phyloP scores from a whole-genome alignment of 495 filamentous ascomycete genomes.

The Talaromyces trachyspermus region DNA sequence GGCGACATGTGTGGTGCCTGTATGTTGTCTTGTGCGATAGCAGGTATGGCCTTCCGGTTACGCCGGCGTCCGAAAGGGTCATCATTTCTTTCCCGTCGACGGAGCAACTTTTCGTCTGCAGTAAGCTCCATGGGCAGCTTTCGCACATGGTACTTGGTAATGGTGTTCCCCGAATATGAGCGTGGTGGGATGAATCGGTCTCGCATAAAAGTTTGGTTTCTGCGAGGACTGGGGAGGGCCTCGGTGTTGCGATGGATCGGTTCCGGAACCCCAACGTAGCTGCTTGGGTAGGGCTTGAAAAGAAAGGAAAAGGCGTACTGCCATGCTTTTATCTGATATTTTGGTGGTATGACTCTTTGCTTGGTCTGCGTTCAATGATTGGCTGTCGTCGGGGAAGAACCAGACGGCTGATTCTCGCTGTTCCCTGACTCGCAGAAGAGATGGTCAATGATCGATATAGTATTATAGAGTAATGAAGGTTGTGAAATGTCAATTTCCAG shows the following conservation, averaged over 20 bases:
- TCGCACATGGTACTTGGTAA: slow-evolving; percentile 55
- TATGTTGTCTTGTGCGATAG: slow-evolving; percentile 15
- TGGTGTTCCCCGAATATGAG: slow-evolving; percentile 29
- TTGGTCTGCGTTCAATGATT: too few relatives aligned
- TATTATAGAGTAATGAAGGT: not conserved
- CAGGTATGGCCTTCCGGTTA: slow-evolving; percentile 9
- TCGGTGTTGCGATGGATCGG: not conserved
- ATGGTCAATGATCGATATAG: not conserved
- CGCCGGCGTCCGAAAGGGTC: slow-evolving; percentile 57
- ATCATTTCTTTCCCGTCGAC: slow-evolving; percentile 45
- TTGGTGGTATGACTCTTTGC: too few relatives aligned
- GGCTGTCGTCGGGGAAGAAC: not conserved
- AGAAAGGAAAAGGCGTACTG: too few relatives aligned
- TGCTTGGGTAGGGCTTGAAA: too few relatives aligned
- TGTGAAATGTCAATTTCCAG: not conserved
- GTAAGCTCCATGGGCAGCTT: slow-evolving; percentile 56
- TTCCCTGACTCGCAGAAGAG: not conserved
- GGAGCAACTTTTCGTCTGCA: slow-evolving; percentile 51
- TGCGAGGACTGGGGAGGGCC: not conserved
- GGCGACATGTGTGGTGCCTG: slow-evolving; percentile 27
- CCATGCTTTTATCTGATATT: too few relatives aligned
- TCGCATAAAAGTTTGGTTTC: not conserved
- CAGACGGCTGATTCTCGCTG: not conserved
- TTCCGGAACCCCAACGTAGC: too few relatives aligned
- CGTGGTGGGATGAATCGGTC: slow-evolving; percentile 68